These are phyloP conservation scores for Aureobasidium lini DNA, from an alignment of 2,329 filamentous ascomycete genomes.

Conservation along the genomic window DNA sequence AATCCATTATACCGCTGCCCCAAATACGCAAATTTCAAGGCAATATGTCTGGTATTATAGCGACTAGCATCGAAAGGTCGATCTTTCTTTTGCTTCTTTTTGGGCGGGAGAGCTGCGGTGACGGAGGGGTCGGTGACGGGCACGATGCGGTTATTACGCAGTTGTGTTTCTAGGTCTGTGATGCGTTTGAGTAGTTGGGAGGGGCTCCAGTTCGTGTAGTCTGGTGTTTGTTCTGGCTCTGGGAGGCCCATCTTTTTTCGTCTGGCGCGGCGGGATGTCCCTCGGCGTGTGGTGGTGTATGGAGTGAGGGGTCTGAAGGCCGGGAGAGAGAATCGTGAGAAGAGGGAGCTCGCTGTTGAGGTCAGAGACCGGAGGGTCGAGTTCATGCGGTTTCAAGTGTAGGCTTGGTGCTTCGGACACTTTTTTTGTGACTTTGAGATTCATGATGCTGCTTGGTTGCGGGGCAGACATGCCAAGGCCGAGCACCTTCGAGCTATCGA, in stretches of 20 bases:
- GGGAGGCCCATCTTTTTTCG: background rate
- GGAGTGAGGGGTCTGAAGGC: background rate
- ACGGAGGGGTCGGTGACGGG: background rate
- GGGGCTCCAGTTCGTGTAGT: constrained; percentile 11
- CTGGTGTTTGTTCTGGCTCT: background rate
- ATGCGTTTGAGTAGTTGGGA: constrained; percentile 62
- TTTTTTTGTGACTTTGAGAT: background rate
- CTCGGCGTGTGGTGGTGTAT: background rate
- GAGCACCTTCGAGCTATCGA: background rate
- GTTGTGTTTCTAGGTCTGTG: constrained; percentile 57
- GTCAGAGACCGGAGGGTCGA: background rate
- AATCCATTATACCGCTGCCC: constrained; percentile 89
- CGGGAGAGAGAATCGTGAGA: background rate
- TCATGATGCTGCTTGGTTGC: background rate
- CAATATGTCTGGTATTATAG: constrained; percentile 78
- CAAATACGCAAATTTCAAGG: constrained; percentile 88
- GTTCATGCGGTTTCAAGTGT: background rate
- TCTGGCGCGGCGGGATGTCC: background rate
- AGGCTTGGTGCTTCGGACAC: background rate
- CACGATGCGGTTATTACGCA: constrained; percentile 33
- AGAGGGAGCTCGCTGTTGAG: background rate
- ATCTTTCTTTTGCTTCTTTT: constrained; percentile 25
- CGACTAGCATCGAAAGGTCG: constrained; percentile 66
- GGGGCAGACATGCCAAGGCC: background rate
- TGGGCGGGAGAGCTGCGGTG: background rate